Percentiles rank a stretch among this genome's conserved stretches.
Conservation (phyloP, 106 monocot genomes). For the Vanilla planifolia region DNA sequence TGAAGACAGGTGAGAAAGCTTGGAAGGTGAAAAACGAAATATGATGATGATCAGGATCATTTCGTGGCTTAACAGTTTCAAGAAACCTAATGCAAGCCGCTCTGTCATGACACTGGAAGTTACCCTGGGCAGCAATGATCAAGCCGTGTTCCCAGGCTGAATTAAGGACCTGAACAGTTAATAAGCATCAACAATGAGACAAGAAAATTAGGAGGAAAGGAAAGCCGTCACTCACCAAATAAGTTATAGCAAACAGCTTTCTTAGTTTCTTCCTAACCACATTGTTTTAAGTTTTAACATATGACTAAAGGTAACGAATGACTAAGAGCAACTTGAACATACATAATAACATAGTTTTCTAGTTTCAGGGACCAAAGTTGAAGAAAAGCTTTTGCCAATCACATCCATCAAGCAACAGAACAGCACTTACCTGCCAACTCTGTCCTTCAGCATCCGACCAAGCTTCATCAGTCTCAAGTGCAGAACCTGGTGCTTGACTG, state of each 20-base stretch:
- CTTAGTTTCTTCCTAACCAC: too few species aligned
- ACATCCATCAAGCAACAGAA: not conserved
- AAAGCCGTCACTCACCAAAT: too few species aligned
- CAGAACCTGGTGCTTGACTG: slow-evolving; percentile 15
- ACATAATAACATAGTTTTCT: too few species aligned
- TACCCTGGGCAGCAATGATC: slow-evolving; percentile 42
- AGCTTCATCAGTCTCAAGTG: slow-evolving; percentile 44
- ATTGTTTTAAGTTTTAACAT: too few species aligned
- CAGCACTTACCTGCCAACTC: slow-evolving; percentile 61
- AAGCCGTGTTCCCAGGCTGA: slow-evolving; percentile 67
- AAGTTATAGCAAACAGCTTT: too few species aligned
- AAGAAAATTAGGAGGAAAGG: not conserved
- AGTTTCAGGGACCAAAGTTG: too few species aligned
- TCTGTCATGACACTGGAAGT: slow-evolving; percentile 36
- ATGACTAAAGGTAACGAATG: too few species aligned
- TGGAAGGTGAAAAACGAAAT: slow-evolving; percentile 65
- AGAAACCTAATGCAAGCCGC: slow-evolving; percentile 41
- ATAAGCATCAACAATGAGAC: not conserved
- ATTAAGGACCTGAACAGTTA: slow-evolving; percentile 49
- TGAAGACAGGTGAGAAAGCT: slow-evolving; percentile 23
- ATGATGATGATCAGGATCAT: slow-evolving; percentile 70
- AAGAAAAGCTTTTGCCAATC: too few species aligned
- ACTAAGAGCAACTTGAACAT: too few species aligned
- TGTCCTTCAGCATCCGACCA: slow-evolving; percentile 64
- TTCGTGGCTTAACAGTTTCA: slow-evolving; percentile 54